These are phyloP conservation scores for Trichophyton benhamiae DNA, from an alignment of 2,329 filamentous ascomycete genomes.

Conservation along the genomic window DNA sequence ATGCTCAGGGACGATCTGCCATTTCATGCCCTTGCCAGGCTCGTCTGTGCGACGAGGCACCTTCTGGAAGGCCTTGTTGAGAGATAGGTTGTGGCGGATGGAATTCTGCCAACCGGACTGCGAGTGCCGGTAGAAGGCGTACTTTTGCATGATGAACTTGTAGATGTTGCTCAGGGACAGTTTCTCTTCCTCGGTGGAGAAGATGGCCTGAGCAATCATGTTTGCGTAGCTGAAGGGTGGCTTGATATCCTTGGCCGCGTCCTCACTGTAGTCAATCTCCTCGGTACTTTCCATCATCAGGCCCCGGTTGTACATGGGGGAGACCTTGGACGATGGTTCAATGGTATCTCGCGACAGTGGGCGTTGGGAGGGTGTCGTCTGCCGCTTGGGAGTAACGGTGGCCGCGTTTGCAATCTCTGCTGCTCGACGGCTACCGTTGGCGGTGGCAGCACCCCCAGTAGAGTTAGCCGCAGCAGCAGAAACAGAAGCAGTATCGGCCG, in stretches of 20 bases:
- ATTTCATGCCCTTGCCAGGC: constrained; percentile 98
- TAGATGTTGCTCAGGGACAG: constrained; percentile 89
- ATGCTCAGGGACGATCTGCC: constrained; percentile 77
- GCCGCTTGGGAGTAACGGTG: constrained; percentile 30
- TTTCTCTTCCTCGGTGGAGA: constrained; percentile 75
- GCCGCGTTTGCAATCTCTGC: not conserved
- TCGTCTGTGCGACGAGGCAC: constrained; percentile 85
- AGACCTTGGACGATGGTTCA: constrained; percentile 24
- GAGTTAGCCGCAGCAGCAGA: no score
- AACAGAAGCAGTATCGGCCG: constrained; percentile 8
- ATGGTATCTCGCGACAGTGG: constrained; percentile 12
- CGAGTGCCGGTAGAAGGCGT: constrained; percentile 81
- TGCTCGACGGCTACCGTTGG: constrained; percentile 5
- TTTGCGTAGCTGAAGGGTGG: constrained; percentile 94
- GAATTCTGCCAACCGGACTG: constrained; percentile 96
- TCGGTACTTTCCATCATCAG: constrained; percentile 44
- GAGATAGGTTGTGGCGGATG: constrained; percentile 87
- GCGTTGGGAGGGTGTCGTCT: constrained; percentile 18
- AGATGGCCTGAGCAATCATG: constrained; percentile 91
- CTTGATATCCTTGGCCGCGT: constrained; percentile 81
- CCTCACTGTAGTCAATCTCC: constrained; percentile 51
- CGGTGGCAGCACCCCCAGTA: constrained; percentile 9
- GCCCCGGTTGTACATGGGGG: constrained; percentile 38
- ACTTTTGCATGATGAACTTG: constrained; percentile 77
- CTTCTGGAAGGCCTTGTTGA: constrained; percentile 92